Conservation (phyloP, 2,329 filamentous ascomycete genomes). For the Fusarium lyarnte region DNA sequence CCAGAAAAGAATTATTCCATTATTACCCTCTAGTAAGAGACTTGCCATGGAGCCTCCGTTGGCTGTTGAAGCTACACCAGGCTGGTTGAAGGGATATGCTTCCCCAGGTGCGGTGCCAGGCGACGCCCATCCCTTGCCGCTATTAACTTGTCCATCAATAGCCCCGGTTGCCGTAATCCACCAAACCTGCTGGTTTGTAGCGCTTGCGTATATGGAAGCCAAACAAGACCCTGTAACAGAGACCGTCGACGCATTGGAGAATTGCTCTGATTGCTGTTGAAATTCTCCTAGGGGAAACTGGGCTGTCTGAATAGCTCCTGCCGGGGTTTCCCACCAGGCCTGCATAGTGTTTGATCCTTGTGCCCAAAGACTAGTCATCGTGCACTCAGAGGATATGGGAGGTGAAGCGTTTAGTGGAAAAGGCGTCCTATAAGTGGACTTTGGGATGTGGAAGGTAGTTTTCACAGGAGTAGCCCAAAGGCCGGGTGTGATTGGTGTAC, state of each 20-base stretch:
- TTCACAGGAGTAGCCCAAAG: neutral
- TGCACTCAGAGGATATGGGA: neutral
- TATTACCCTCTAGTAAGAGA: neutral
- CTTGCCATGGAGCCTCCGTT: neutral
- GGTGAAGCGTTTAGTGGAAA: too few species aligned
- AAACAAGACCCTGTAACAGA: neutral
- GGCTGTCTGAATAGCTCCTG: neutral
- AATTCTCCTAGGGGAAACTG: neutral
- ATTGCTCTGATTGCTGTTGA: too few species aligned
- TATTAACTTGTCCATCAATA: neutral
- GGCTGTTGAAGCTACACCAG: neutral
- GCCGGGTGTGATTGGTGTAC: fast-evolving
- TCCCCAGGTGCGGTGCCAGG: neutral
- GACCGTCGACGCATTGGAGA: neutral
- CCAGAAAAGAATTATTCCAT: neutral
- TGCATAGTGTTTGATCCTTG: neutral
- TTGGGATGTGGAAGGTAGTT: neutral
- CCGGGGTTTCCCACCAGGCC: neutral
- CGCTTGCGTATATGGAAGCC: neutral
- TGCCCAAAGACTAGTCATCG: fast-evolving
- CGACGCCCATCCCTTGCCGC: neutral
- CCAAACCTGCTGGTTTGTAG: neutral
- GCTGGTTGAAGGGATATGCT: neutral
- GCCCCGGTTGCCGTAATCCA: neutral
- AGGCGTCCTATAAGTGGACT: neutral